phyloP scores from a whole-genome alignment of 345 rosid genomes.

The Hibiscus trionum region DNA sequence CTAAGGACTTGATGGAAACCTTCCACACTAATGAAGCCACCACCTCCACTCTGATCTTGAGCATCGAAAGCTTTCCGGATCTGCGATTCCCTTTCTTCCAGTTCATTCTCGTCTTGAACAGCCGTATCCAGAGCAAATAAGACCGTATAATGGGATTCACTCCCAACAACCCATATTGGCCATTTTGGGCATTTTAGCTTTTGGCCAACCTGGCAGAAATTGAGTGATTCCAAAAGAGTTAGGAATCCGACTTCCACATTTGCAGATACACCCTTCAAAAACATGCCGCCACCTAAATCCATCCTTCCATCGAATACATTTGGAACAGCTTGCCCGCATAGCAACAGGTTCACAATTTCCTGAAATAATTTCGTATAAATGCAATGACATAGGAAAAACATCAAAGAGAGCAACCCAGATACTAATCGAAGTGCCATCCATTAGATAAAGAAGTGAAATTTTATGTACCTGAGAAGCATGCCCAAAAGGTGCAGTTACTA shows the following conservation, averaged over 20 bases:
- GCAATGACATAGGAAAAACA: background rate
- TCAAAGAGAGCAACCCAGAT: background rate
- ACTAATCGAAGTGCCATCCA: background rate
- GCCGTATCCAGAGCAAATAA: conserved; percentile 77
- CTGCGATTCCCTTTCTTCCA: conserved; percentile 84
- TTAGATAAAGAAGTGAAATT: background rate
- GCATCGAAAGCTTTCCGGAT: conserved; percentile 88
- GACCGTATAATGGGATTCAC: conserved; percentile 98
- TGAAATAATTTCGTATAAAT: conserved; percentile 4
- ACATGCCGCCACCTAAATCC: conserved; percentile 98
- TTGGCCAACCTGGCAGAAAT: conserved; percentile 94
- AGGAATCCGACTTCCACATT: conserved; percentile 93
- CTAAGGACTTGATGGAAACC: conserved; percentile 82
- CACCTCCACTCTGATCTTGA: conserved; percentile 97
- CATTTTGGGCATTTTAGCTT: conserved; percentile 84
- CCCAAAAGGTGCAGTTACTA: conserved; percentile 98
- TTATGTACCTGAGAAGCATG: conserved; percentile 93
- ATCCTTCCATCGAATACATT: conserved; percentile 94
- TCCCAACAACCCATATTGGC: conserved; percentile 99
- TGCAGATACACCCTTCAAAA: conserved; percentile 71
- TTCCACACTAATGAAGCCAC: conserved; percentile 90
- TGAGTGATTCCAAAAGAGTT: conserved; percentile 86
- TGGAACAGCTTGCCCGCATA: conserved; percentile 94
- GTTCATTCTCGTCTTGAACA: conserved; percentile 91
- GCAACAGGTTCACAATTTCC: conserved; percentile 93